phyloP scores from a whole-genome alignment of 495 filamentous ascomycete genomes.

The Xylaria venustula region DNA sequence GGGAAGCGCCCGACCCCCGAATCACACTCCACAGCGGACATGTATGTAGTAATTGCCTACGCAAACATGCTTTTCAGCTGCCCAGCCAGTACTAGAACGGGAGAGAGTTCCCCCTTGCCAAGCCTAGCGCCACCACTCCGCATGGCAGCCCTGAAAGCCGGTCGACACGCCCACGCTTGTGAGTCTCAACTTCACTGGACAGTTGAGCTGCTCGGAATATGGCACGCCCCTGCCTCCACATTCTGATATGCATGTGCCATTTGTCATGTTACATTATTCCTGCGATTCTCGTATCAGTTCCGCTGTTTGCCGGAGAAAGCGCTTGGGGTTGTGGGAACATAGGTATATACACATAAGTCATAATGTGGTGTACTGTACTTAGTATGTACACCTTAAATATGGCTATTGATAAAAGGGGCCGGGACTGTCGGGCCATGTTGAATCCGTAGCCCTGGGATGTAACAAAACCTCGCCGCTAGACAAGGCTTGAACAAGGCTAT shows the following conservation, averaged over 20 bases:
- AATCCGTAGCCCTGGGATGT: constrained; percentile 4
- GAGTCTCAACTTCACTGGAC: constrained; percentile 1
- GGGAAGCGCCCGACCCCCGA: constrained; percentile 8
- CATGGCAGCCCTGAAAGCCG: constrained; percentile 12
- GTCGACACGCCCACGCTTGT: too few relatives aligned
- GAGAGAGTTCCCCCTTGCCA: constrained; percentile 3
- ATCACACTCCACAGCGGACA: constrained; percentile 8
- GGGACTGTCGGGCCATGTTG: neutral
- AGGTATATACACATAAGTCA: too few relatives aligned
- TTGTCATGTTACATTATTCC: constrained; percentile 18
- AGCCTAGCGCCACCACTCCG: constrained; percentile 8
- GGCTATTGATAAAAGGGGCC: neutral
- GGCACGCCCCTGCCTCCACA: constrained; percentile 6
- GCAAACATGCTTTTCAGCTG: constrained; percentile 8
- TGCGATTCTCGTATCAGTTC: constrained; percentile 14
- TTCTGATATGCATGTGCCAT: constrained; percentile 16
- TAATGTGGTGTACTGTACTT: too few relatives aligned
- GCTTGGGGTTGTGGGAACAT: constrained; percentile 2
- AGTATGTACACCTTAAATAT: too few relatives aligned
- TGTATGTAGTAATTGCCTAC: constrained; percentile 7
- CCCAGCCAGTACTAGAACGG: constrained; percentile 8
- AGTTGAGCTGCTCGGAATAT: neutral
- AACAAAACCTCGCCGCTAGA: neutral
- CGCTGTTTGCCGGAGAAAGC: neutral
- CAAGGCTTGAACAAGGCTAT: constrained; percentile 7